Conservation (phyloP, 768 basidiomycete genomes). For the Hortiboletus campestris region DNA sequence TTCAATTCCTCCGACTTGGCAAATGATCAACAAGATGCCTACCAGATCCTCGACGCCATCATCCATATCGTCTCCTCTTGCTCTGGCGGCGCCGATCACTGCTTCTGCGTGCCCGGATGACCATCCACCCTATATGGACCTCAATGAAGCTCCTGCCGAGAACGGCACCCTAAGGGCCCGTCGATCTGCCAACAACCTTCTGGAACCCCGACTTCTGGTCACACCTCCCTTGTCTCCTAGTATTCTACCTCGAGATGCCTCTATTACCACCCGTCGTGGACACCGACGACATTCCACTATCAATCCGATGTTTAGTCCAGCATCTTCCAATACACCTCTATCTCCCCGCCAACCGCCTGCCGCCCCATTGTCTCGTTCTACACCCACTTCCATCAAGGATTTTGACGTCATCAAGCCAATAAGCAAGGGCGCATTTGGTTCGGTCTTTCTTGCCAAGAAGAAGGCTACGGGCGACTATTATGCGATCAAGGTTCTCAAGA, state of each 20-base stretch:
- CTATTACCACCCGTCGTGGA: conserved; percentile 46
- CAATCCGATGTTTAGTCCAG: conserved; percentile 59
- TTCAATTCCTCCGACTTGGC: conserved; percentile 47
- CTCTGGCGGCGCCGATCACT: conserved; percentile 80
- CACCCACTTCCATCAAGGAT: conserved; percentile 93
- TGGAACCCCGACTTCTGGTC: conserved; percentile 62
- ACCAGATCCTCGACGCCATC: conserved; percentile 88
- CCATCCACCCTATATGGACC: conserved; percentile 60
- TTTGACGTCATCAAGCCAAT: conserved; percentile 99
- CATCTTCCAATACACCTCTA: conserved; percentile 51
- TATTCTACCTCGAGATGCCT: conserved; percentile 52
- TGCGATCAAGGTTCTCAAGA: conserved; percentile 99
- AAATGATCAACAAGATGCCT: conserved; percentile 45
- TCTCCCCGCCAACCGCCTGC: conserved; percentile 86
- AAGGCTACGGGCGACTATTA: conserved; percentile 97
- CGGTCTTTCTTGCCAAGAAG: conserved; percentile 98
- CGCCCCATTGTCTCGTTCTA: conserved; percentile 73
- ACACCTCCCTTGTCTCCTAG: conserved; percentile 73
- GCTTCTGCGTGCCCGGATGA: conserved; percentile 64
- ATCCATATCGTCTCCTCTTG: conserved; percentile 83
- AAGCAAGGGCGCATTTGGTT: conserved; percentile 97
- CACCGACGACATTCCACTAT: conserved; percentile 74
- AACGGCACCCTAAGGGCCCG: conserved; percentile 54
- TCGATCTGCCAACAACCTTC: conserved; percentile 63
- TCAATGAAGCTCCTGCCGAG: conserved; percentile 49